Conservation (phyloP, 176 grass and related monocot genomes). For the Cenchrus americanus region DNA sequence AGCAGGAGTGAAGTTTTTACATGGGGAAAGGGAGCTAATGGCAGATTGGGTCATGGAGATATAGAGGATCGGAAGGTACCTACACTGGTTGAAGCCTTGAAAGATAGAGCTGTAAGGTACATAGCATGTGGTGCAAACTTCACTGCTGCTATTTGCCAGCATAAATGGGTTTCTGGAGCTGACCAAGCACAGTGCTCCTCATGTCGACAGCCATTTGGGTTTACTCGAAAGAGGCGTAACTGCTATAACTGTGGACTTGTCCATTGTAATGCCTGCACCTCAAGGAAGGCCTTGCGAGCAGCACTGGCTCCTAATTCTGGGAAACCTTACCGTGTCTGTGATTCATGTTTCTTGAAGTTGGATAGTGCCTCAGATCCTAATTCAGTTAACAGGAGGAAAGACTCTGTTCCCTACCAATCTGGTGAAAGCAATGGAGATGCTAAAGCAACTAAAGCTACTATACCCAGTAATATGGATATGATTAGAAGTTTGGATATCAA, state of each 20-base stretch:
- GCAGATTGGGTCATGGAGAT: constrained; percentile 95
- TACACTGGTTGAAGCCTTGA: constrained; percentile 80
- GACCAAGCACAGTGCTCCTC: constrained; percentile 89
- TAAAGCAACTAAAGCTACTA: constrained; percentile 43
- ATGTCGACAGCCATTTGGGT: constrained; percentile 87
- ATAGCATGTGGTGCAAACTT: constrained; percentile 91
- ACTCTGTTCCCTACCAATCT: constrained; percentile 40
- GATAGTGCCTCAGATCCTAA: constrained; percentile 57
- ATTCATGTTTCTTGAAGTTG: constrained; percentile 85
- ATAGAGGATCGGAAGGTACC: constrained; percentile 87
- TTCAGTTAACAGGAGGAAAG: constrained; percentile 65
- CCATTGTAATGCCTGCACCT: constrained; percentile 82
- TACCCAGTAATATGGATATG: constrained; percentile 81
- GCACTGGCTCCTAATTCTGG: constrained; percentile 78
- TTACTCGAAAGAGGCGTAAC: constrained; percentile 90
- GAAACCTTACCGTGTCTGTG: constrained; percentile 92
- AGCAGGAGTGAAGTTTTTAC: constrained; percentile 80
- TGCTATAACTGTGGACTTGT: constrained; percentile 95
- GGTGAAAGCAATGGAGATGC: constrained; percentile 63
- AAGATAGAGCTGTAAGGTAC: constrained; percentile 76
- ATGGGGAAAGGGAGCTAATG: constrained; percentile 96
- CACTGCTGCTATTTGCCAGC: constrained; percentile 82
- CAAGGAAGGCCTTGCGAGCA: constrained; percentile 75
- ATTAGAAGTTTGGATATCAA: constrained; percentile 76
- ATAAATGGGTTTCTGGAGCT: constrained; percentile 78